phyloP scores from a whole-genome alignment of 306 rosid species.

The Medicago lupulina region DNA sequence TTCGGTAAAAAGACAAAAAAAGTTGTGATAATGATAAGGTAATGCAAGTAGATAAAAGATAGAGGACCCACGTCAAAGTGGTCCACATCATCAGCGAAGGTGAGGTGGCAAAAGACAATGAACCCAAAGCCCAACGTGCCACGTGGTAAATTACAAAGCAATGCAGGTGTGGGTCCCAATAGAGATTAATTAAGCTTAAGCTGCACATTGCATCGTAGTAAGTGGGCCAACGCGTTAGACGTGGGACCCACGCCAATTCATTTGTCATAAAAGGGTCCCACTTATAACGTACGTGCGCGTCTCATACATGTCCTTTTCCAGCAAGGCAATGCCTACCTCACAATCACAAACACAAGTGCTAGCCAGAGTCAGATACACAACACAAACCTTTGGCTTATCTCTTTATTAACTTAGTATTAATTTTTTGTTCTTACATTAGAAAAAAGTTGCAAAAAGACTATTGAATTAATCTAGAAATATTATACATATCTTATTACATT shows the following conservation, averaged over 20 bases:
- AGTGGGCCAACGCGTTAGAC: slow-evolving; percentile 60
- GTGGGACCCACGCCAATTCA: slow-evolving; percentile 41
- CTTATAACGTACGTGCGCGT: slow-evolving; percentile 57
- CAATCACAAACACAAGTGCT: slow-evolving; percentile 18
- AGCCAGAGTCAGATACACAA: neutral
- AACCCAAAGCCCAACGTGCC: neutral
- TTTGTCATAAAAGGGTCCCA: slow-evolving; percentile 36
- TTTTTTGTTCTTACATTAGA: too few relatives aligned
- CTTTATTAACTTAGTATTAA: neutral
- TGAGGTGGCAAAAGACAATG: neutral
- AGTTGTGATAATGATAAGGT: too few relatives aligned
- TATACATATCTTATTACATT: too few relatives aligned
- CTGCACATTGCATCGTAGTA: neutral
- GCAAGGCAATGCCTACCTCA: slow-evolving; percentile 26
- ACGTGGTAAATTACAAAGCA: neutral
- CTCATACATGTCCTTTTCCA: slow-evolving; percentile 51
- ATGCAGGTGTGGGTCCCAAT: neutral
- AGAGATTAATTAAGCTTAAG: neutral
- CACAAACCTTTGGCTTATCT: neutral
- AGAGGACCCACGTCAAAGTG: too few relatives aligned
- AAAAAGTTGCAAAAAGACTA: too few relatives aligned
- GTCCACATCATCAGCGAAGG: too few relatives aligned
- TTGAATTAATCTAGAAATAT: neutral
- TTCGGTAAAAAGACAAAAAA: too few relatives aligned
- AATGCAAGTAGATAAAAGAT: too few relatives aligned